Conservation (phyloP, 257 asterid genomes). For the Anisodus acutangulus region DNA sequence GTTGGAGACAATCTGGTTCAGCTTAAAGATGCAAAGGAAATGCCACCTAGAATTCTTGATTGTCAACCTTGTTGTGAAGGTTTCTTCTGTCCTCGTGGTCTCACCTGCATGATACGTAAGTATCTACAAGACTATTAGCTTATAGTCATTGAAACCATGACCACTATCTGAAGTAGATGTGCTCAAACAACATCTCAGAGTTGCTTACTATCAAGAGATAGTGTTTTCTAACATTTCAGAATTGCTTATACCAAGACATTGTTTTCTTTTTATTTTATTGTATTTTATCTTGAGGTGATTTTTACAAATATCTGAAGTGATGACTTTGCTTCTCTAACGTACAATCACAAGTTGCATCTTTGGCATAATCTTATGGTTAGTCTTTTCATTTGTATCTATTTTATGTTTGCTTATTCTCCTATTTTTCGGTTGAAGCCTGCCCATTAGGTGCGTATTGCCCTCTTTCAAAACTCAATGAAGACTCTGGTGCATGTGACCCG, state of each 20-base stretch:
- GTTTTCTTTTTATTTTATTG: not conserved
- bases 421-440: conserved; percentile 68
- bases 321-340: not conserved
- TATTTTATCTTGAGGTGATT: not conserved
- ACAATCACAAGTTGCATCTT: not conserved
- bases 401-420: conserved; percentile 16
- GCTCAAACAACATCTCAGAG: conserved; percentile 2
- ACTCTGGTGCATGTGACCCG: conserved; percentile 95
- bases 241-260: conserved; percentile 19
- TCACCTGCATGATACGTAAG: conserved; percentile 99
- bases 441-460: conserved; percentile 98
- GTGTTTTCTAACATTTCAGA: not conserved
- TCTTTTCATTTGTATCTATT: not conserved
- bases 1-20: conserved; percentile 54
- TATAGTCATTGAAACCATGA: conserved; percentile 3
- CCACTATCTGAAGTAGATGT: not conserved
- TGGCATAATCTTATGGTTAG: not conserved
- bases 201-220: conserved; percentile 15
- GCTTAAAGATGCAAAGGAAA: conserved; percentile 58
- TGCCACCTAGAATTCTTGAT: conserved; percentile 58
- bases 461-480: conserved; percentile 59
- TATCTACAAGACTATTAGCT: conserved; percentile 22
- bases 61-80: conserved; percentile 91
- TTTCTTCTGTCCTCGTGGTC: conserved; percentile 97
- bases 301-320: not conserved